phyloP scores from a whole-genome alignment of 2,329 filamentous ascomycete species.

The Leptographium galeiforme region DNA sequence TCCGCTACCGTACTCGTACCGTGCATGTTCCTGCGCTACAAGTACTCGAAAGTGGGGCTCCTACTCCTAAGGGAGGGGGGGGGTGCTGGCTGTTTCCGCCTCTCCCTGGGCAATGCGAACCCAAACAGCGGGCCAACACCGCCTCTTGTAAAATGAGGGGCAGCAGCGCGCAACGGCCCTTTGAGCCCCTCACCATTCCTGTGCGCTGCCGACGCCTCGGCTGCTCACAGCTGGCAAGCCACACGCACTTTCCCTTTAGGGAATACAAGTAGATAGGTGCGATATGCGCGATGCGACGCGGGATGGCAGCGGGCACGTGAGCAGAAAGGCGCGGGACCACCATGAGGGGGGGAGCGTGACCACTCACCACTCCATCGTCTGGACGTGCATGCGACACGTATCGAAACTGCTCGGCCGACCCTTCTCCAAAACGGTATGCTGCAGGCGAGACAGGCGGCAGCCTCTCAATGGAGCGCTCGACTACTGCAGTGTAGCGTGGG shows the following conservation, averaged over 20 bases:
- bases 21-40: background rate
- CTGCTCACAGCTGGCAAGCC: too few species aligned
- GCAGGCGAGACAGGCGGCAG: background rate
- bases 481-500: background rate
- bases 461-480: background rate
- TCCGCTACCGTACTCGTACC: background rate
- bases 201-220: too few species aligned
- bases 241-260: too few species aligned
- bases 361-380: background rate
- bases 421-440: background rate
- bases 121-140: background rate
- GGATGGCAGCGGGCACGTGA: too few species aligned
- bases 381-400: conserved; percentile 3
- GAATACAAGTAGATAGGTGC: background rate
- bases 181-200: background rate
- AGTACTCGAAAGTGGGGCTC: background rate
- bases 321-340: too few species aligned
- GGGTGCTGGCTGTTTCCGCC: background rate
- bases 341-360: background rate
- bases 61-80: background rate
- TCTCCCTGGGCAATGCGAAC: background rate
- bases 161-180: conserved; percentile 1
- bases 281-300: background rate
- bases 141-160: background rate
- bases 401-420: background rate